Base-by-base conservation (phyloP, 495 filamentous ascomycete genomes). In the Chaetomium tenue region DNA sequence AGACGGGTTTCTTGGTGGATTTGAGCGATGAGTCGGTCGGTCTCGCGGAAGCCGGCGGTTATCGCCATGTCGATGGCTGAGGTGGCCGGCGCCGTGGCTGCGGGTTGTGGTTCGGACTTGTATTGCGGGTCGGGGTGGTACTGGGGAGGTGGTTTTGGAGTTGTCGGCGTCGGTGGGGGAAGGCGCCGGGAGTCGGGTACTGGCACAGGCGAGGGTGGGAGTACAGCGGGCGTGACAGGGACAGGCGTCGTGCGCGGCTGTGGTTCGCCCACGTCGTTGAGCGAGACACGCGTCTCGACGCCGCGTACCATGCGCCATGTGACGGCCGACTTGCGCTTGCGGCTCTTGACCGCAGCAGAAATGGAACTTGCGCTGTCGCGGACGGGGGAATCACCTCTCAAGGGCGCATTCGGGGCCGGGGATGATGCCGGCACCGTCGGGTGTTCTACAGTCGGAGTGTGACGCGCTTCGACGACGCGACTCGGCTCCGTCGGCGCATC, bases 261-360 rank as follows among this genome's bases (percentile, higher is more conserved):
- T 46, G 42, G 54, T 1, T 61, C 63, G 16, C 33, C 57, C 13
- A 56, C 37, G 5, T 50, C 46, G 50, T 64, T 33, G 60, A 72
- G 54, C 5, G 68, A 58, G n/a, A 74, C 64, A 0, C 51, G 62
- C 2, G 75, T 74, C 53, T 78, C 76, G 2, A 79, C 71, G 3
- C 77, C 77, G 9, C 73, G 60, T 15, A 79, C 68, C 44, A 76
- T 72, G 47, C 78, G 77, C 68, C 75, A 76, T 20, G 68, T 54
- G 15, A 72, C 58, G 1, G 64, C 59, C 20, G 68, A 65, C 53
- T 80, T 81, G 56, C 78, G 74, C 62, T 75, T 76, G 40, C 77
- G 75, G 44, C 63, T 68, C 59, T 81, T 81, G 52, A 79, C 77
- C 22, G 72, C 70, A 6, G 71, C 70, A 5, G 73, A 72, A 30